phyloP scores from a whole-genome alignment of 2,329 filamentous ascomycete genomes.

The Colletotrichum simmondsii region DNA sequence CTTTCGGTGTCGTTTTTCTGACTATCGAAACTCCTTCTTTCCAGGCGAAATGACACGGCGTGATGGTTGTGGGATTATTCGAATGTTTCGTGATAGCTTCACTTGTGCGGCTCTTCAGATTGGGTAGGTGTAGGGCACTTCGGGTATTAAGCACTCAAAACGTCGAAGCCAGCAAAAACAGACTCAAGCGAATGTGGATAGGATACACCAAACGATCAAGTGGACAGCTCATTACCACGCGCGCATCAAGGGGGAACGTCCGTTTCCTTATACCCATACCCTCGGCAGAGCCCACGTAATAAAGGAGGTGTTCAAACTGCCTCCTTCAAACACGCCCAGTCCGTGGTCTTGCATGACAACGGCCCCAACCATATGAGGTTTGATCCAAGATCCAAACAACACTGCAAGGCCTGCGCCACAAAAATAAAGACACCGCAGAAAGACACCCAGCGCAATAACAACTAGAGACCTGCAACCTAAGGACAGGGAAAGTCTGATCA shows the following conservation, averaged over 20 bases:
- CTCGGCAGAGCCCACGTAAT: not conserved
- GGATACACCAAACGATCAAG: too few species aligned
- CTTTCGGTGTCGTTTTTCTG: not conserved
- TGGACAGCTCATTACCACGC: too few species aligned
- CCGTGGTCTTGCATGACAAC: constrained; percentile 10
- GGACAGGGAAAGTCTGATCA: not conserved
- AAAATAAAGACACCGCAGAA: not conserved
- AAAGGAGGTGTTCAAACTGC: not conserved
- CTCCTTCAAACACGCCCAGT: constrained; percentile 9
- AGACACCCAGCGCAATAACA: not conserved
- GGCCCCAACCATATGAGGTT: not conserved
- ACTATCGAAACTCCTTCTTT: not conserved
- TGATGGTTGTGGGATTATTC: rapidly evolving
- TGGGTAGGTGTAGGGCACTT: not conserved
- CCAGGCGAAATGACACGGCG: not conserved
- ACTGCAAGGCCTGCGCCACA: not conserved
- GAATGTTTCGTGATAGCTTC: not conserved
- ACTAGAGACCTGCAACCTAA: not conserved
- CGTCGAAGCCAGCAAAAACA: not conserved
- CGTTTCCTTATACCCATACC: constrained; percentile 15
- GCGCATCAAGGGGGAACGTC: not conserved
- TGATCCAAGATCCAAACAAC: not conserved
- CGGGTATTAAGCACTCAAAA: not conserved
- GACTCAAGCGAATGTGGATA: not conserved
- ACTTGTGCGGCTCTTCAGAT: not conserved